Percentiles rank a stretch among this genome's conserved stretches.
phyloP scores from a whole-genome alignment of 2,329 filamentous ascomycete genomes.

The Tolypocladium tundrense region DNA sequence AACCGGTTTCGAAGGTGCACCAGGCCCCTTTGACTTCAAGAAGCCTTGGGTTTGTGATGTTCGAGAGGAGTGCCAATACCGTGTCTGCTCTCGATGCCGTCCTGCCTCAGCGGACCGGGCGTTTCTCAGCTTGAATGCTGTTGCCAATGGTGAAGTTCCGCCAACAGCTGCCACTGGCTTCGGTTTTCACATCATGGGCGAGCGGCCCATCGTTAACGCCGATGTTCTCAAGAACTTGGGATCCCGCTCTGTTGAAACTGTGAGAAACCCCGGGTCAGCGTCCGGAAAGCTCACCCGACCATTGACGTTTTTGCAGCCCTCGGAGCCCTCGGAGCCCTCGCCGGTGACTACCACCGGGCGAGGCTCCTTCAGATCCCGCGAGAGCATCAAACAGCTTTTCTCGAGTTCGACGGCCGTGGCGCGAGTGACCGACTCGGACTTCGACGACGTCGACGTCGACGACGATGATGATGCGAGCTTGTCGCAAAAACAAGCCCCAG shows the following conservation, averaged over 20 bases:
- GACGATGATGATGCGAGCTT: constrained; percentile 1
- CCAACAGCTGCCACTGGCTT: constrained; percentile 40
- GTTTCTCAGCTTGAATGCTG: constrained; percentile 38
- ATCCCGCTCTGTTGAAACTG: constrained; percentile 23
- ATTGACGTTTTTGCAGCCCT: background rate
- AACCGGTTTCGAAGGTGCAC: constrained; percentile 6
- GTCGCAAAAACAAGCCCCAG: background rate
- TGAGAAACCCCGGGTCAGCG: constrained; percentile 11
- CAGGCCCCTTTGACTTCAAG: constrained; percentile 10
- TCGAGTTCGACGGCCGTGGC: background rate
- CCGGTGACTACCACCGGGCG: background rate
- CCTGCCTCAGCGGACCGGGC: constrained; percentile 30
- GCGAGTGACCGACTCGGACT: background rate
- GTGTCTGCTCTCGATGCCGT: constrained; percentile 39
- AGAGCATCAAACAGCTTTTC: background rate
- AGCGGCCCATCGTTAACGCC: constrained; percentile 32
- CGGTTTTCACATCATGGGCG: constrained; percentile 35
- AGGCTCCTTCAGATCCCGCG: background rate
- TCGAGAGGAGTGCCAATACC: constrained; percentile 37
- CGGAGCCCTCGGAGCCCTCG: background rate
- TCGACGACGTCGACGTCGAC: background rate
- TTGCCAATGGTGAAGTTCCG: constrained; percentile 38
- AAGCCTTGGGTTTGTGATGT: constrained; percentile 27
- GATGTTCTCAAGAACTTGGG: constrained; percentile 29
- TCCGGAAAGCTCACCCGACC: background rate